Conservation (phyloP, 495 filamentous ascomycete species). For the Penicillium manginii region DNA sequence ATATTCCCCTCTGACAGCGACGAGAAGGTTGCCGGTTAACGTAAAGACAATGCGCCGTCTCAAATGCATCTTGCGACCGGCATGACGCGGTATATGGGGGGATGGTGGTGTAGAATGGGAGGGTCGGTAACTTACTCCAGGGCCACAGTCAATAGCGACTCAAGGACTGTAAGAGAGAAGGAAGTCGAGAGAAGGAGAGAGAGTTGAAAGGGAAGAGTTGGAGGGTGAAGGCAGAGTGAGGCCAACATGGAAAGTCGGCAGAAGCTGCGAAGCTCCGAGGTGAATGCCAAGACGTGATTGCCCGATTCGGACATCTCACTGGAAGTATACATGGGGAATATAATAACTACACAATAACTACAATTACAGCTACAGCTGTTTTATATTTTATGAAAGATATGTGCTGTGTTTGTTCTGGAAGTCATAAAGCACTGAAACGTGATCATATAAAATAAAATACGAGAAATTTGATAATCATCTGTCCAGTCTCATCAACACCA, state of each 20-base stretch:
- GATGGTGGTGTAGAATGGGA: slow-evolving; percentile 10
- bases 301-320: slow-evolving; percentile 31
- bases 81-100: neutral
- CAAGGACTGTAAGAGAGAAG: too few relatives aligned
- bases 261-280: slow-evolving; percentile 28
- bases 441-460: too few relatives aligned
- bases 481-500: too few relatives aligned
- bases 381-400: too few relatives aligned
- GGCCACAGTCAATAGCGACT: neutral
- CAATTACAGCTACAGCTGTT: neutral
- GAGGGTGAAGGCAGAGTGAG: neutral
- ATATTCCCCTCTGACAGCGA: neutral
- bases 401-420: too few relatives aligned
- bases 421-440: too few relatives aligned
- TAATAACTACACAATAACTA: neutral
- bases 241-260: slow-evolving; percentile 9
- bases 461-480: too few relatives aligned
- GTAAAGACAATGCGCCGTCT: slow-evolving; percentile 5
- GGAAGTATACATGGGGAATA: slow-evolving; percentile 3
- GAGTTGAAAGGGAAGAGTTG: neutral
- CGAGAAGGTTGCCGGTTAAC: neutral
- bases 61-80: slow-evolving; percentile 13
- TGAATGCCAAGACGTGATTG: slow-evolving; percentile 29
- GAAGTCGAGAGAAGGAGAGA: neutral
- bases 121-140: slow-evolving; percentile 25